A percentile compares a stretch with the other conserved stretches of the same genome.
These are phyloP conservation scores for Fusarium citri DNA, from an alignment of 2,329 filamentous ascomycete species.

Conservation along the genomic window DNA sequence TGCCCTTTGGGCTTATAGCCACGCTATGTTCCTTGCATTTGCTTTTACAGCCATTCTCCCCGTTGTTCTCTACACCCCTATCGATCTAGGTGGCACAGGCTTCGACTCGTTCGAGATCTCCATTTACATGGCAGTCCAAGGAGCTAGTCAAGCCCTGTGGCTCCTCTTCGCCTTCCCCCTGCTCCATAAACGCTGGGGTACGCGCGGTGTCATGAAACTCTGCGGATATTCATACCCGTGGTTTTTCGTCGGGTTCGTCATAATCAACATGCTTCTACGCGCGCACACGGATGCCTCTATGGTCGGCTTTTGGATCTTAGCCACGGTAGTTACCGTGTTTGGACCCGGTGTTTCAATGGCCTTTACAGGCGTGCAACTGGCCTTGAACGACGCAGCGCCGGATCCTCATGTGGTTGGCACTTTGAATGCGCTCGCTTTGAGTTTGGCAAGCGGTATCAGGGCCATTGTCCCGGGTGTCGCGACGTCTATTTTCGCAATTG, in stretches of 20 bases:
- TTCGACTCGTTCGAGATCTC: conserved; percentile 74
- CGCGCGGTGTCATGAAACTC: conserved; percentile 69
- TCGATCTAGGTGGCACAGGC: conserved; percentile 72
- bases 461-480: conserved; percentile 75
- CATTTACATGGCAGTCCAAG: conserved; percentile 71
- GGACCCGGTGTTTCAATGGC: conserved; percentile 75
- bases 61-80: conserved; percentile 74
- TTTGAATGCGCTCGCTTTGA: conserved; percentile 73
- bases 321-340: conserved; percentile 57
- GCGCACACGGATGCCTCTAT: conserved; percentile 52
- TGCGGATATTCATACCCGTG: conserved; percentile 70
- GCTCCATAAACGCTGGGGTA: conserved; percentile 74
- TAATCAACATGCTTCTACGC: conserved; percentile 62
- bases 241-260: conserved; percentile 70
- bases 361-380: conserved; percentile 78
- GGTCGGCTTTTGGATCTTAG: conserved; percentile 67
- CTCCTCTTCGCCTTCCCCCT: conserved; percentile 76
- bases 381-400: conserved; percentile 79
- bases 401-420: conserved; percentile 73
- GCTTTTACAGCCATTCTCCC: conserved; percentile 78
- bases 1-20: conserved; percentile 73
- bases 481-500: conserved; percentile 75
- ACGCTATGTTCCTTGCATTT: conserved; percentile 76
- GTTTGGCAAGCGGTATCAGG: conserved; percentile 69
- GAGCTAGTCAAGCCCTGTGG: conserved; percentile 76